A percentile compares a stretch with the other conserved stretches of the same genome.
phyloP scores from a whole-genome alignment of 2,329 filamentous ascomycete species.

The Apiospora hydei region DNA sequence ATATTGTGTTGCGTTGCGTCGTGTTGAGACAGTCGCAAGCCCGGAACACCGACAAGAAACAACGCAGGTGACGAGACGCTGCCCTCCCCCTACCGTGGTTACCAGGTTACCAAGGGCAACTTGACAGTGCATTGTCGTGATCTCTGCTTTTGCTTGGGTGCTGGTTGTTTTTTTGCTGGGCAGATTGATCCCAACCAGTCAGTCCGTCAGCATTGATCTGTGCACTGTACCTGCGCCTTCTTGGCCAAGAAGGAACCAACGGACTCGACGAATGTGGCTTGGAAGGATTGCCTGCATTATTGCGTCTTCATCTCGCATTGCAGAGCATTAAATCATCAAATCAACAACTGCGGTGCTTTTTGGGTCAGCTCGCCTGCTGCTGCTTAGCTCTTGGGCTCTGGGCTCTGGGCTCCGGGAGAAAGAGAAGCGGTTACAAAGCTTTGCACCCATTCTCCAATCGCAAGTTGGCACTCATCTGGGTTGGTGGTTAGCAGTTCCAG shows the following conservation, averaged over 20 bases:
- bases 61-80: neutral
- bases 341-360: neutral
- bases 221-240: neutral
- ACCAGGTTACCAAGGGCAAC: neutral
- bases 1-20: neutral
- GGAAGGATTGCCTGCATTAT: conserved; percentile 1
- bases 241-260: neutral
- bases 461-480: conserved; percentile 10
- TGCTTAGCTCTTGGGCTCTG: neutral
- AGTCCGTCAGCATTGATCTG: conserved; percentile 3
- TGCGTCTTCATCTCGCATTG: conserved; percentile 19
- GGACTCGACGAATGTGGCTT: conserved; percentile 13
- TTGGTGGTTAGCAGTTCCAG: conserved; percentile 11
- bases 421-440: neutral
- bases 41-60: neutral
- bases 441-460: conserved; percentile 16
- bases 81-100: neutral
- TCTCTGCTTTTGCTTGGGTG: neutral
- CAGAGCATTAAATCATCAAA: conserved; percentile 1
- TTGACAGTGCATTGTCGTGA: neutral
- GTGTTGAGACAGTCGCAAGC: conserved; percentile 1
- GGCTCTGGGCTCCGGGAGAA: neutral
- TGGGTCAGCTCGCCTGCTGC: neutral
- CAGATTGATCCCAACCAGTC: neutral
- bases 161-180: neutral